Conservation (phyloP, 345 rosid genomes). For the Capsella bursapastoris region DNA sequence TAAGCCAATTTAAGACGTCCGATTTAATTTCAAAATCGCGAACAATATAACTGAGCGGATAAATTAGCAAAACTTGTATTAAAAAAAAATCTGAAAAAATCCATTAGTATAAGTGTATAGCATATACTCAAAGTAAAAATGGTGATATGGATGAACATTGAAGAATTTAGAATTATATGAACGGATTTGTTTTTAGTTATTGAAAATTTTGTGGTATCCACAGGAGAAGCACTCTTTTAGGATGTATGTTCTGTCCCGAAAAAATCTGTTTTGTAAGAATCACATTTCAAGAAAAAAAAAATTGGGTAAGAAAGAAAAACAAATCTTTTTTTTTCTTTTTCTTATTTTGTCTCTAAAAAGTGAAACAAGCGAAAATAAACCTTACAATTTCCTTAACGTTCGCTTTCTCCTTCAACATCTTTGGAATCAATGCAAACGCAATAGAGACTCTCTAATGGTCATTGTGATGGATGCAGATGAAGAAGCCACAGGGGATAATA, state of each 20-base stretch:
- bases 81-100: too few species aligned
- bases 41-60: too few species aligned
- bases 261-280: not conserved
- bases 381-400: slow-evolving; percentile 24
- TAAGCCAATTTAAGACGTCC: too few species aligned
- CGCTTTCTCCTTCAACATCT: slow-evolving; percentile 27
- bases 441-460: slow-evolving; percentile 37
- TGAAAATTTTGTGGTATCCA: not conserved
- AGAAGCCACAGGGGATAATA: slow-evolving; percentile 26
- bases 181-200: too few species aligned
- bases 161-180: too few species aligned
- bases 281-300: slow-evolving; percentile 16
- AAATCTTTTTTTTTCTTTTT: not conserved
- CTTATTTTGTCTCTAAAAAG: slow-evolving; percentile 14
- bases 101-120: too few species aligned
- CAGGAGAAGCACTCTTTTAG: slow-evolving; percentile 13
- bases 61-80: too few species aligned
- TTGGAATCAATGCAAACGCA: slow-evolving; percentile 30
- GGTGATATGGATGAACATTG: too few species aligned
- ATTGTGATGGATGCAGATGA: slow-evolving; percentile 32
- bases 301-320: slow-evolving; percentile 1
- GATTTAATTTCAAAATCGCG: too few species aligned
- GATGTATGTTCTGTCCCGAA: slow-evolving; percentile 8
- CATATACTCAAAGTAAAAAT: too few species aligned
- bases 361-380: slow-evolving; percentile 40